Evolutionary conservation across 139 green algal genomes (phyloP).

Genomic region (Chlorella sp.): DNA sequence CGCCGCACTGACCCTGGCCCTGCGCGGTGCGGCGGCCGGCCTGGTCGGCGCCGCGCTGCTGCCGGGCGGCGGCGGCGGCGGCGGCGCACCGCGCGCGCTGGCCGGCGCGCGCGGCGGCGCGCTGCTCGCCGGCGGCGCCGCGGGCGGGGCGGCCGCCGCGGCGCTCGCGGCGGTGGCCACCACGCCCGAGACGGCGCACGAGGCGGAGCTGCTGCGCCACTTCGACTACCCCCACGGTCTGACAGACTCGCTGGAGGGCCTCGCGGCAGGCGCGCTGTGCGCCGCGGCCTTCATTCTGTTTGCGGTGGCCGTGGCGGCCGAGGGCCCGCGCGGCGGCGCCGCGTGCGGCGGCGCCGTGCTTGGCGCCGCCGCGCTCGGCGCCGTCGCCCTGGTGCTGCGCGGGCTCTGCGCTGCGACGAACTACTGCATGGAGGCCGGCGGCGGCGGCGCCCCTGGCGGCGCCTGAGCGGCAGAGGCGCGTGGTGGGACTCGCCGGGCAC

Average conservation of each 20-base stretch:
- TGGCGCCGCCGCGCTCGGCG: too few relatives aligned
- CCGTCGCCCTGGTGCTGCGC: too few relatives aligned
- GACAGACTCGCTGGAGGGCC: not conserved
- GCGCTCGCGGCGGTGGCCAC: not conserved
- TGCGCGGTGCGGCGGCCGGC: not conserved
- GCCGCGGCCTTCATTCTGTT: slow-evolving; percentile 15
- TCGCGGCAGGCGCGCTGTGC: not conserved
- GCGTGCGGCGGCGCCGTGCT: too few relatives aligned
- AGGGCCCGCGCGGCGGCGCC: too few relatives aligned
- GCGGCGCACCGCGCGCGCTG: not conserved
- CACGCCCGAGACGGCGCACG: not conserved
- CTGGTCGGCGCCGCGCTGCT: slow-evolving; percentile 1
- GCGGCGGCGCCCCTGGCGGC: too few relatives aligned
- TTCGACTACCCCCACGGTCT: slow-evolving; percentile 12
- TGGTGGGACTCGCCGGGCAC: too few relatives aligned
- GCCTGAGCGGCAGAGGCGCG: too few relatives aligned
- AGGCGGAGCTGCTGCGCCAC: not conserved
- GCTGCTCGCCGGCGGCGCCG: not conserved
- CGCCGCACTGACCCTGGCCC: not conserved
- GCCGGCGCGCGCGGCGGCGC: not conserved
- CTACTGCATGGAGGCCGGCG: too few relatives aligned
- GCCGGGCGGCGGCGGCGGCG: not conserved
- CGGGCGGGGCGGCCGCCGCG: not conserved
- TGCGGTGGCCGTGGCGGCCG: slow-evolving; percentile 11
- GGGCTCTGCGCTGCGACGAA: too few relatives aligned